Percentiles rank a stretch among this genome's conserved stretches.
Evolutionary conservation across 2,329 filamentous ascomycete species (phyloP).

Genomic region (Exophiala aquamarina): DNA sequence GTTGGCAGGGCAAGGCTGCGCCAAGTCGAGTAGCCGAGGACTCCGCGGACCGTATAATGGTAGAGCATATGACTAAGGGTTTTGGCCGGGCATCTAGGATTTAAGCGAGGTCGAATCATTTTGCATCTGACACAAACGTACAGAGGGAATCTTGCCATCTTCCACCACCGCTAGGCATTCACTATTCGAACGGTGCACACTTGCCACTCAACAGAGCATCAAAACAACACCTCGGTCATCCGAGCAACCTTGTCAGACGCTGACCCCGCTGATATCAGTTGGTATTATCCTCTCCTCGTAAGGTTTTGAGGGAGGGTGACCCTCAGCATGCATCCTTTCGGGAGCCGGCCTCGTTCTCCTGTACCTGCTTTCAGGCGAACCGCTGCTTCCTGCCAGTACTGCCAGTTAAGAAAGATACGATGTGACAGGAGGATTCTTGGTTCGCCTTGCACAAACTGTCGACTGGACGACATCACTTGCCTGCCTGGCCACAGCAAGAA

Average conservation of each 20-base stretch:
- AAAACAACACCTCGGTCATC: neutral
- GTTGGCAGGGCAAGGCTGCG: neutral
- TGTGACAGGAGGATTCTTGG: conserved; percentile 9
- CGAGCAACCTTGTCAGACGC: too few species aligned
- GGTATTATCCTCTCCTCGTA: too few species aligned
- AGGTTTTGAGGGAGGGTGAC: too few species aligned
- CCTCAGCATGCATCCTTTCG: neutral
- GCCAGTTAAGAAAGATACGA: conserved; percentile 10
- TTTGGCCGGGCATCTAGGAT: too few species aligned
- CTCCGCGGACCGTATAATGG: conserved; percentile 1
- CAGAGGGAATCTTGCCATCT: too few species aligned
- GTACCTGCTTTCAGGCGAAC: conserved; percentile 8
- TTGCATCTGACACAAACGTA: too few species aligned
- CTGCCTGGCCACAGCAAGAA: conserved; percentile 71
- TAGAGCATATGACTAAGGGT: too few species aligned
- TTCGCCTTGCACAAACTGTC: conserved; percentile 77
- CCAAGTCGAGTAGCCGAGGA: neutral
- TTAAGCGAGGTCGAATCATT: too few species aligned
- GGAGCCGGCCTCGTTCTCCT: neutral
- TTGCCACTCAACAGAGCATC: neutral
- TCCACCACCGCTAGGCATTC: too few species aligned
- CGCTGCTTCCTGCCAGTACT: conserved; percentile 8
- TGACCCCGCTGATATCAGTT: too few species aligned
- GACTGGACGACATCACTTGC: conserved; percentile 53
- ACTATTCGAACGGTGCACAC: too few species aligned